Conservation (phyloP, 345 rosid species). For the Syzygium oleosum region DNA sequence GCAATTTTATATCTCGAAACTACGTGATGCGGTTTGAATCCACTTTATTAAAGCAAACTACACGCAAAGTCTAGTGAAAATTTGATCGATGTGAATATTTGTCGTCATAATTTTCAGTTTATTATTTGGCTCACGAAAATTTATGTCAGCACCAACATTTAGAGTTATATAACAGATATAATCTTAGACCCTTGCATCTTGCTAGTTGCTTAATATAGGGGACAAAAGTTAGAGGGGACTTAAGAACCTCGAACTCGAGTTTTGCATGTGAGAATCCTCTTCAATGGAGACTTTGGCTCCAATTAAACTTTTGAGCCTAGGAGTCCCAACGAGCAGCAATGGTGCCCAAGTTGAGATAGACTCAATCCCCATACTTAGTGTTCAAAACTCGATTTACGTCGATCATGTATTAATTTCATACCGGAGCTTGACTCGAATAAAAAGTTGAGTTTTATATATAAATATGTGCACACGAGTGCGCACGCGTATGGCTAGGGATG, state of each 20-base stretch:
- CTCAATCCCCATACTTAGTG: too few species aligned
- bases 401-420: background rate
- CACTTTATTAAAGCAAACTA: background rate
- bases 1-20: background rate
- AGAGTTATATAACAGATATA: background rate
- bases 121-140: background rate
- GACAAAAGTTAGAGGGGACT: background rate
- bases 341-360: too few species aligned
- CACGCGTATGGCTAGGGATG: too few species aligned
- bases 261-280: background rate
- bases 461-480: background rate
- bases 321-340: too few species aligned
- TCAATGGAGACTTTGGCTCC: background rate
- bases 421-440: too few species aligned
- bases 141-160: background rate
- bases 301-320: background rate
- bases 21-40: background rate
- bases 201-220: background rate
- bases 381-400: too few species aligned
- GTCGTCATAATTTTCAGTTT: background rate
- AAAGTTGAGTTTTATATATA: too few species aligned
- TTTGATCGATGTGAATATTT: background rate
- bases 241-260: too few species aligned
- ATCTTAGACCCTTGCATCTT: background rate
- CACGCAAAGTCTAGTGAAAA: background rate